Evolutionary conservation across 768 basidiomycete species (phyloP).

Genomic region (Antrodiella citrinella): DNA sequence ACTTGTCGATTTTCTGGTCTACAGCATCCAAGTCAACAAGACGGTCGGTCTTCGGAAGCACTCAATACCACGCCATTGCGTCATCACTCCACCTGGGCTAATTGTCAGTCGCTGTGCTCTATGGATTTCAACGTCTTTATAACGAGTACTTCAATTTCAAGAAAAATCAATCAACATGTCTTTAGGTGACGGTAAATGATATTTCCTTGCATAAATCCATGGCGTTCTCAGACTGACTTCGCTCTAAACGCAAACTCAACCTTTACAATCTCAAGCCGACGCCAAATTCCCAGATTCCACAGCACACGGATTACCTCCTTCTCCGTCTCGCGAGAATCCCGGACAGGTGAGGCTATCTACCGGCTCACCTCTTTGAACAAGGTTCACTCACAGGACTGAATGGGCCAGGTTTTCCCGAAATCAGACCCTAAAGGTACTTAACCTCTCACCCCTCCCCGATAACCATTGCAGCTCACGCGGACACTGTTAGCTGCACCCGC

Average conservation of each 20-base stretch:
- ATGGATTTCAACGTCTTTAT: not conserved
- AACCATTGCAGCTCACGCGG: slow-evolving; percentile 7
- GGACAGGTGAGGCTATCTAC: slow-evolving; percentile 26
- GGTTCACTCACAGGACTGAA: not conserved
- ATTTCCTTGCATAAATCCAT: no score
- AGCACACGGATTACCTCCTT: slow-evolving; percentile 31
- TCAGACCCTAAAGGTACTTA: slow-evolving; percentile 33
- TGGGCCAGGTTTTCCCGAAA: slow-evolving; percentile 38
- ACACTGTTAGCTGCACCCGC: slow-evolving; percentile 15
- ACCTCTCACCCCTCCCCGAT: not conserved
- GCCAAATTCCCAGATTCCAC: slow-evolving; percentile 34
- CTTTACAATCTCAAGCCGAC: slow-evolving; percentile 19
- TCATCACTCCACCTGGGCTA: no score
- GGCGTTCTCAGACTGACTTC: no score
- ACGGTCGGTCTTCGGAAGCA: no score
- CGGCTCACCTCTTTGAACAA: not conserved
- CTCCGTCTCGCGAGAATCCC: slow-evolving; percentile 38
- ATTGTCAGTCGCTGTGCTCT: no score
- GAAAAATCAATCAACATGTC: no score
- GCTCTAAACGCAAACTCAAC: not conserved
- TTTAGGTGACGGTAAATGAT: no score
- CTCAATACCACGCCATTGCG: no score
- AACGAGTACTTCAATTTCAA: no score
- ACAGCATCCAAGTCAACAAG: no score
- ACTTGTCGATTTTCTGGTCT: no score